phyloP scores from a whole-genome alignment of 2,329 filamentous ascomycete species.

The Monilinia aucupariae region DNA sequence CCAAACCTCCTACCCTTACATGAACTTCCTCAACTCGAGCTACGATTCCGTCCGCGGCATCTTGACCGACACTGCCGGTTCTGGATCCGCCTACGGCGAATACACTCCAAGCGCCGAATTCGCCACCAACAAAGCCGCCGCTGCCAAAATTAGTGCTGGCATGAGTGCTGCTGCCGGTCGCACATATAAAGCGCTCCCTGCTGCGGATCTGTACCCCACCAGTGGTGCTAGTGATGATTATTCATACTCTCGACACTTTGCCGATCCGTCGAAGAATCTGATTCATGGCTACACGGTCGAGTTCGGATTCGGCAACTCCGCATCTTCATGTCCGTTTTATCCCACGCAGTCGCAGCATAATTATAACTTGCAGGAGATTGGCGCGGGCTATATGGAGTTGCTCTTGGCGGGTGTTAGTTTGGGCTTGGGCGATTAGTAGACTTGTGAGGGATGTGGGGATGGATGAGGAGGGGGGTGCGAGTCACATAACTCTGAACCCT shows the following conservation, averaged over 20 bases:
- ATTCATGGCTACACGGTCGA: conserved; percentile 44
- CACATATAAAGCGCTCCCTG: conserved; percentile 38
- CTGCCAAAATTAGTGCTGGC: conserved; percentile 36
- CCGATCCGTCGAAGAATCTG: conserved; percentile 35
- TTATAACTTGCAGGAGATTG: conserved; percentile 42
- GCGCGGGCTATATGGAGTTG: conserved; percentile 46
- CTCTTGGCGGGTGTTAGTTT: conserved; percentile 25
- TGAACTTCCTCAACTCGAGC: conserved; percentile 48
- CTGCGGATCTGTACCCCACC: conserved; percentile 43
- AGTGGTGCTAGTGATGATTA: conserved; percentile 45
- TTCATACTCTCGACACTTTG: conserved; percentile 42
- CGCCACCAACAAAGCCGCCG: conserved; percentile 34
- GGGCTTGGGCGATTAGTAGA: not conserved
- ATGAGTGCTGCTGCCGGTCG: conserved; percentile 40
- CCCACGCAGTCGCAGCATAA: conserved; percentile 42
- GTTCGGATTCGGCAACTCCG: conserved; percentile 40
- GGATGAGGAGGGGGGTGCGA: not conserved
- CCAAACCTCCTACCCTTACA: conserved; percentile 41
- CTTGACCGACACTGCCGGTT: conserved; percentile 36
- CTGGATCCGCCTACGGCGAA: conserved; percentile 41
- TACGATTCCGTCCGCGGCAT: conserved; percentile 49
- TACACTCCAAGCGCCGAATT: conserved; percentile 41
- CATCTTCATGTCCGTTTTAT: conserved; percentile 40
- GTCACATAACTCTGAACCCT: no score
- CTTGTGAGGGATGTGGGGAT: conserved; percentile 18